These are phyloP conservation scores for Tricholoma saponaceum DNA, from an alignment of 768 basidiomycete species.

Conservation along the genomic window DNA sequence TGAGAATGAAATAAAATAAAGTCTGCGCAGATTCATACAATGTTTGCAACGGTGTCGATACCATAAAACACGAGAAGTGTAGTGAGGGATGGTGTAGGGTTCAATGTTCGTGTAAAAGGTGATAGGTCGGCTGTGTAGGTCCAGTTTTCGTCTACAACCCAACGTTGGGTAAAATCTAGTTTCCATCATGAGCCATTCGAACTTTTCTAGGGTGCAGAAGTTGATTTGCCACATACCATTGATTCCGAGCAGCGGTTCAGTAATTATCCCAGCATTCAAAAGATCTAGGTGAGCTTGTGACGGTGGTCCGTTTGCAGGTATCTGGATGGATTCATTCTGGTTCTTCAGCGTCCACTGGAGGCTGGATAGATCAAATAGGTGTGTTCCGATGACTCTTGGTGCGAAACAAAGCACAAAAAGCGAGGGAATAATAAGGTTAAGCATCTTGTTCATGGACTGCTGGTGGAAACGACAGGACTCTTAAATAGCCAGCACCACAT, in stretches of 20 bases:
- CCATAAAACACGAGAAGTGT: conserved; percentile 52
- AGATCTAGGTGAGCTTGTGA: conserved; percentile 56
- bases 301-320: conserved; percentile 48
- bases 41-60: conserved; percentile 53
- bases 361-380: conserved; percentile 37
- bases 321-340: conserved; percentile 46
- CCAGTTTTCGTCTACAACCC: conserved; percentile 56
- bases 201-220: not conserved
- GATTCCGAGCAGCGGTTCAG: conserved; percentile 48
- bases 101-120: conserved; percentile 31
- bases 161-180: conserved; percentile 50
- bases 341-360: conserved; percentile 52
- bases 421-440: not conserved
- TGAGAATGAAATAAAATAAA: not conserved
- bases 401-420: not conserved
- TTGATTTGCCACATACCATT: conserved; percentile 34
- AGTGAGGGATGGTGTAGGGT: conserved; percentile 18
- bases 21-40: conserved; percentile 28
- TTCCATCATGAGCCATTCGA: not conserved
- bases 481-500: not conserved
- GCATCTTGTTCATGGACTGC: not conserved
- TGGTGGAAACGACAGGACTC: not conserved
- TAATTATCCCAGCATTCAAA: conserved; percentile 46
- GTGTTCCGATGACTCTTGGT: not conserved
- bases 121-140: conserved; percentile 52